Percentiles rank a stretch among this genome's conserved stretches.
Conservation (phyloP, 2,329 filamentous ascomycete species). For the Hymenoscyphus repandus region DNA sequence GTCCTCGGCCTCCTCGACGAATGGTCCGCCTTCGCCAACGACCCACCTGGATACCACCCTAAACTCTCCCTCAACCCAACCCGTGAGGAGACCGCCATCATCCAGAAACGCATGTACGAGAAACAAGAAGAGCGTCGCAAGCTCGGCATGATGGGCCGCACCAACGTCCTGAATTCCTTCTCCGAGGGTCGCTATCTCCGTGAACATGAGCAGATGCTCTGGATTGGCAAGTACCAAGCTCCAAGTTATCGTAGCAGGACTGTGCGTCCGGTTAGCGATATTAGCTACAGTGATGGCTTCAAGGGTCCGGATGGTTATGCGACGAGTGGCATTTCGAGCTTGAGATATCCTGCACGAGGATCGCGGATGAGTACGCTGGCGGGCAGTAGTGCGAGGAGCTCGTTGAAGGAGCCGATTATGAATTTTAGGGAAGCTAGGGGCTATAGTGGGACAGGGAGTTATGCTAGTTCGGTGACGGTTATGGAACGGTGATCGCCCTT, state of each 20-base stretch:
- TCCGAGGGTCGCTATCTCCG: conserved; percentile 54
- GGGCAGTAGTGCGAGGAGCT: neutral
- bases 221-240: conserved; percentile 33
- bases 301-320: neutral
- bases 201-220: conserved; percentile 57
- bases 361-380: neutral
- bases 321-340: neutral
- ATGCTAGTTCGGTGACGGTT: conserved; percentile 2
- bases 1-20: conserved; percentile 56
- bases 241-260: neutral
- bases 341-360: neutral
- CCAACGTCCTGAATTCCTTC: conserved; percentile 54
- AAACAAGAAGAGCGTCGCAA: conserved; percentile 48
- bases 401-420: neutral
- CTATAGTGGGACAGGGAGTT: neutral
- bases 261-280: neutral
- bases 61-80: conserved; percentile 39
- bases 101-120: conserved; percentile 52
- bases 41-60: conserved; percentile 35
- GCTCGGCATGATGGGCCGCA: conserved; percentile 52
- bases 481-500: neutral
- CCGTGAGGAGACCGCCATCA: conserved; percentile 42
- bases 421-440: neutral
- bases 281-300: neutral
- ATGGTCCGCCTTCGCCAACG: conserved; percentile 49